Evolutionary conservation across 805 yeast genomes (phyloP), one percentile per base, ranked within the genome.

Genomic region (Kodamaea kaohsiungensis): DNA sequence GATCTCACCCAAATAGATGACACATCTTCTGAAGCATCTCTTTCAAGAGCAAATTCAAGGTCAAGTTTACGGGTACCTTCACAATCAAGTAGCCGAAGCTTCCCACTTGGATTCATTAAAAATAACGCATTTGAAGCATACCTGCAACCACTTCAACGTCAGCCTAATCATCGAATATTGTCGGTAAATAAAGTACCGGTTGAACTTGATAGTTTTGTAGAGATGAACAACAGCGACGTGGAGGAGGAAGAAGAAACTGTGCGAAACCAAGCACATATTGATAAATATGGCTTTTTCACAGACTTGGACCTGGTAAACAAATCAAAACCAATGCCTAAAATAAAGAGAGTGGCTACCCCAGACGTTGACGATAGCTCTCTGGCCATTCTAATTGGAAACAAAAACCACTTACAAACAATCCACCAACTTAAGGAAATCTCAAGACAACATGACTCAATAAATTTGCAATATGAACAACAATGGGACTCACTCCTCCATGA

Each of bases 201-300:
- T 37, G 84, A 80, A 58, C 67, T 80, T 62, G 79, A 76, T 19
- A 65, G 61, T 37, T 51, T 51, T 46, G 30, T 40, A 5, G 56
- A 52, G 5, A 27, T 37, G 4, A 48, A 47, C n/a, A 55, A 38
- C n/a, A 25, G 40, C 19, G 47, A 19, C 25, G 42, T 47, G 10
- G 45, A 25, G 30, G 43, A 27, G 9, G 22, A 12, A 33, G 43
- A 38, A 19, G 30, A 19, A 3, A 43, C 51, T 2, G 25, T 16
- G 17, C 25, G 45, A 40, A 48, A 47, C 18, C 55, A 48, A 7
- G 49, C 46, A n/a, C 55, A 43, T 37, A 71, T 81, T 10, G 85
- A 81, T 62, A 68, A 76, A 57, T 81, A 74, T 63, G 86, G 86
- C 1, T 81, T 82, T 59, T 67, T 80, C 33, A 72, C 61, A 49